Conservation (phyloP, 2,329 filamentous ascomycete species). For the Trichoderma harzianum region DNA sequence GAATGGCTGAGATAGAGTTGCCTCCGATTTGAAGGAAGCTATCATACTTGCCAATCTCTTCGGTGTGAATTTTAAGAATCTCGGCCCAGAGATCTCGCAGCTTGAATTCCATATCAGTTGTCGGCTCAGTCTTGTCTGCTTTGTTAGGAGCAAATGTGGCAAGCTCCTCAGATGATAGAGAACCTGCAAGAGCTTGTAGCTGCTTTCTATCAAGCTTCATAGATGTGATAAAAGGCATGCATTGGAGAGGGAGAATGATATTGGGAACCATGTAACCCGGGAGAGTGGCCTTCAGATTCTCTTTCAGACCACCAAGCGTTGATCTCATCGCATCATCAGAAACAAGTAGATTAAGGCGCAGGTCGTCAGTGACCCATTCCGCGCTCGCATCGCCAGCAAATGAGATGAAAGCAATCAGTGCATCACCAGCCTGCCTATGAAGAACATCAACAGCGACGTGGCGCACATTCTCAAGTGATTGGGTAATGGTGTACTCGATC, state of each 20-base stretch:
- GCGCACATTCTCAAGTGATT: background rate
- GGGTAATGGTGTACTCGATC: conserved; percentile 20
- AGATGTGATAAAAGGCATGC: conserved; percentile 22
- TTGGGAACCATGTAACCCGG: conserved; percentile 24
- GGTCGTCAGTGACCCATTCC: background rate
- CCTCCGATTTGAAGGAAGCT: conserved; percentile 31
- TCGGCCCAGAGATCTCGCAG: conserved; percentile 29
- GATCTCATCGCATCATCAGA: background rate
- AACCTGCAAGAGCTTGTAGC: background rate
- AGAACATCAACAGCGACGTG: conserved; percentile 13
- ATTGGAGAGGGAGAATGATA: conserved; percentile 18
- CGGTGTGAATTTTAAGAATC: conserved; percentile 29
- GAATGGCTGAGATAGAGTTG: conserved; percentile 45
- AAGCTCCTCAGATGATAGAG: conserved; percentile 15
- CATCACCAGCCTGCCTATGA: background rate
- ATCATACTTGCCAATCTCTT: conserved; percentile 26
- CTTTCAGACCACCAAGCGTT: background rate
- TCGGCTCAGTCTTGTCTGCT: conserved; percentile 20
- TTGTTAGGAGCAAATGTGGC: background rate
- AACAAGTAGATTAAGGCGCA: background rate
- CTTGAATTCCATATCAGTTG: conserved; percentile 19
- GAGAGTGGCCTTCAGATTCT: conserved; percentile 3
- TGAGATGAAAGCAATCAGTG: conserved; percentile 14
- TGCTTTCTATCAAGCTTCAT: conserved; percentile 20
- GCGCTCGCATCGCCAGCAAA: background rate